Evolutionary conservation across 2,329 filamentous ascomycete species (phyloP), one percentile per base, ranked within the genome.

Genomic region (Colletotrichum phormii): DNA sequence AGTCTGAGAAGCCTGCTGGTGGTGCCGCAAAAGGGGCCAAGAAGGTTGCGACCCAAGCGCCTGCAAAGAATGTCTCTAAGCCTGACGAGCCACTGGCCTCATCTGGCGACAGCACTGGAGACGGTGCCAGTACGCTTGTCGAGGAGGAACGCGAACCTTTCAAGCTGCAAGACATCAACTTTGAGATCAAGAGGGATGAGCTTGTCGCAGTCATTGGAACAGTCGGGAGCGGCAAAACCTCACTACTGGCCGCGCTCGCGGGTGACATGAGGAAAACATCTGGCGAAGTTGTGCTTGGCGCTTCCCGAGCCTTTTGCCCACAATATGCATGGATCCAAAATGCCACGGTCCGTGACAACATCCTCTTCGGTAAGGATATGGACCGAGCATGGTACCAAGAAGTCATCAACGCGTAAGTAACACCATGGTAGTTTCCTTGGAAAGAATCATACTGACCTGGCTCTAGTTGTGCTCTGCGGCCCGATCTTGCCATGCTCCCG

Each of bases 251-350:
- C 42, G 95, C 96, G 0, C 84, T 99, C 58, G 96, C 95, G 1
- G 96, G 97, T 29, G 96, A 98, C 75, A 98, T 98, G 96, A 91
- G 95, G 57, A 93, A 92, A 80, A 97, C 94, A 0, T 85, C 84
- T 4, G 95, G 95, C 12, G 88, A 92, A 49, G 89, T 97, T 6
- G 88, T 90, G 0, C 89, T 97, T 76, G 94, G 95, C 53, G 94
- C 94, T 0, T 92, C 91, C 3, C 88, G 95, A 74, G 94, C 96
- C 0, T 98, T 98, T 78, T 98, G 97, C 76, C 96, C 96, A 0
- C 96, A 99, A 80, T 98, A 98, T 79, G 94, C 97, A 0, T 99
- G 97, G 97, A 98, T 99, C 61, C 96, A 98, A 80, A 98, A 98
- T 78, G 89, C 95, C 0, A 94, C 93, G 0, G 89, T 98, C 4